Base-by-base conservation (phyloP, 805 yeast species). In the Yarrowia porcina region DNA sequence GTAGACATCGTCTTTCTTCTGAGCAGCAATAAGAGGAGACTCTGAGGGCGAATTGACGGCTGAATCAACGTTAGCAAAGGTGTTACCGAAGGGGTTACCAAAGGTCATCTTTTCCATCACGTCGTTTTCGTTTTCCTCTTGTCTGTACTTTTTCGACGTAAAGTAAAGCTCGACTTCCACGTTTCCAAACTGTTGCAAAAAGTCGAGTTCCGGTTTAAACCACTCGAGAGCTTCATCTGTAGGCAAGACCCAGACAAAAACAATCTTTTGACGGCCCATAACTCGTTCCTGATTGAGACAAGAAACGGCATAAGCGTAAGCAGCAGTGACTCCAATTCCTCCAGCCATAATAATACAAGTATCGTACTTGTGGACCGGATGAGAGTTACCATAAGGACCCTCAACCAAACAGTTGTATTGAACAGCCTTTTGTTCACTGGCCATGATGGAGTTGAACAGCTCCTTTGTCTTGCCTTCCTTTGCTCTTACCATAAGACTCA, bases 271-370 rank as follows among this genome's bases (percentile, higher is more conserved):
- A 15, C 52, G 42, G 2, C 45, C 50, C 30, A 59, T 42, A 2
- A 35, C 35, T n/a, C 67, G 35, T 17, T 68, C 68, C 15, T 52
- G 57, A n/a, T 49, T 32, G 27, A 49, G 39, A 32, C 56, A 49
- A 2, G 56, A 49, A 1, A 49, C 56, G 17, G 70, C 71, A 47
- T 82, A 77, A 4, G 82, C 73, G 63, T 80, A 80, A 20, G 83
- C 77, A 1, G 84, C 90, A 0, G 93, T 86, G 61, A 89, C 77
- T 56, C 94, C 96, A 63, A 84, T 83, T 30, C 94, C 94, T 50
- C 91, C 92, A 7, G 92, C 87, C 27, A 88, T 66, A 45, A 86
- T 78, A 3, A 86, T 79, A 6, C 85, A 81, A 62, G 82, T 80
- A 49, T 83, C 82, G 67, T 80, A 86, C 47, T 76, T 74, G 32